A percentile compares a stretch with the other conserved stretches of the same genome.
These are phyloP conservation scores for Biscogniauxia sp. DNA, from an alignment of 2,329 filamentous ascomycete genomes.

Conservation along the genomic window DNA sequence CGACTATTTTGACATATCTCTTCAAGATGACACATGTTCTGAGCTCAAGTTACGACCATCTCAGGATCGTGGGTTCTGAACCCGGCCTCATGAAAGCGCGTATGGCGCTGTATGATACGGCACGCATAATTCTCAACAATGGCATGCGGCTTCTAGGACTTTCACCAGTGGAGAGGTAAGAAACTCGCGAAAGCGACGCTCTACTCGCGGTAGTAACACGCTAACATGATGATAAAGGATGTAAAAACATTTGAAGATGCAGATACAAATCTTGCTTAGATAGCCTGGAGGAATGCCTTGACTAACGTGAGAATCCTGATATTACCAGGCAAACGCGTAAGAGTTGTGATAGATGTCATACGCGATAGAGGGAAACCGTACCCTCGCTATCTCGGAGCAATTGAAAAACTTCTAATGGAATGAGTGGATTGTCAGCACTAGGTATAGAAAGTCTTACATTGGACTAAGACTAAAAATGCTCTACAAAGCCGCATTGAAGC, in stretches of 20 bases:
- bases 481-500: neutral
- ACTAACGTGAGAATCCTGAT: neutral
- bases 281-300: neutral
- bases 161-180: slow-evolving; percentile 66
- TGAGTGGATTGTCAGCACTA: neutral
- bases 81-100: slow-evolving; percentile 67
- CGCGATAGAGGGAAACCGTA: neutral
- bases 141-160: slow-evolving; percentile 81
- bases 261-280: neutral
- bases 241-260: slow-evolving; percentile 6
- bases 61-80: slow-evolving; percentile 80
- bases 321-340: no score
- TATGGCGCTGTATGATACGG: slow-evolving; percentile 75
- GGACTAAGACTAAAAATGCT: neutral
- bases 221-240: slow-evolving; percentile 9
- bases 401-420: neutral
- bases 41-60: slow-evolving; percentile 76
- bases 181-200: neutral
- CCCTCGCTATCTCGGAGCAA: neutral
- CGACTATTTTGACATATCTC: slow-evolving; percentile 56
- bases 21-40: slow-evolving; percentile 78
- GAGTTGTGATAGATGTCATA: neutral
- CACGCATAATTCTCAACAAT: slow-evolving; percentile 73
- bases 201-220: neutral
- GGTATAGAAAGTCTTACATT: neutral